These are phyloP conservation scores for Saccharomycopsis schoenii DNA, from an alignment of 805 yeast genomes.

Conservation along the genomic window DNA sequence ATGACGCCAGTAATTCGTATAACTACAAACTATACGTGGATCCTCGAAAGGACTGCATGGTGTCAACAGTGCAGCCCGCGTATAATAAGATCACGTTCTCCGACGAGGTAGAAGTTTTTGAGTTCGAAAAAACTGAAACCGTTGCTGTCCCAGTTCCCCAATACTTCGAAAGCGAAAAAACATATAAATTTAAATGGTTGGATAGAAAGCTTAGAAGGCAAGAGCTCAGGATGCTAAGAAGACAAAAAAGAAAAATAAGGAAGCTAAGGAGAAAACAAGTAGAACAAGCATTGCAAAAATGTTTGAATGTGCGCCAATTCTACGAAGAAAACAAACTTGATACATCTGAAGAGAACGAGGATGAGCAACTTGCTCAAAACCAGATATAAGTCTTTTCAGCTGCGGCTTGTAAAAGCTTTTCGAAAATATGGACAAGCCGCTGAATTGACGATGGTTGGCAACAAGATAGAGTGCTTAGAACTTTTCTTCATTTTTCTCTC, in stretches of 20 bases:
- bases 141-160: neutral
- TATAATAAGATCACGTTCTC: neutral
- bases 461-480: too few relatives aligned
- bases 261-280: neutral
- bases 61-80: neutral
- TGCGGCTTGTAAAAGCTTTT: too few relatives aligned
- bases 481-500: too few relatives aligned
- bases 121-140: neutral
- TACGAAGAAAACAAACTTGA: neutral
- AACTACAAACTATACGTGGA: too few relatives aligned
- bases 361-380: too few relatives aligned
- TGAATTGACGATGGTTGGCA: too few relatives aligned
- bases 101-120: neutral
- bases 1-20: too few relatives aligned
- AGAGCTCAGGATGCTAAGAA: neutral
- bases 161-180: neutral
- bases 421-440: too few relatives aligned
- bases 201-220: neutral
- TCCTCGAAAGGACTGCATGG: too few relatives aligned
- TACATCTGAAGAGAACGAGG: too few relatives aligned
- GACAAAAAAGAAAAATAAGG: neutral
- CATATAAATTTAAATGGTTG: neutral
- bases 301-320: neutral
- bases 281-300: neutral
- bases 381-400: too few relatives aligned